A percentile compares a stretch with the other conserved stretches of the same genome.
Evolutionary conservation across 257 asterid genomes (phyloP).

Genomic region (Ilex aquifolium): DNA sequence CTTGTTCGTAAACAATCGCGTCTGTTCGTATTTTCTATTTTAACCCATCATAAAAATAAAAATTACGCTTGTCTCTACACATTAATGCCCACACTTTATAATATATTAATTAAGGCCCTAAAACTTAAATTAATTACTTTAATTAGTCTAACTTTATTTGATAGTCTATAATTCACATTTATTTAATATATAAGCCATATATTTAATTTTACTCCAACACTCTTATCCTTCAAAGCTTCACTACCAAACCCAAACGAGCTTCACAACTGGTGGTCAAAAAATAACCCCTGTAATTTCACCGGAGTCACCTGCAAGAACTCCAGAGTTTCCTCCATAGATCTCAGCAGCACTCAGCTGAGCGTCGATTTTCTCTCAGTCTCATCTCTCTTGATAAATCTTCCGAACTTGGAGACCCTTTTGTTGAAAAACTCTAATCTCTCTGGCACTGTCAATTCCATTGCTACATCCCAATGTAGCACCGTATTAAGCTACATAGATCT

Average conservation of each 20-base stretch:
- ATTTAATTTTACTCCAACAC: no score
- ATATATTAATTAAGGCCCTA: no score
- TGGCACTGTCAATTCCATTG: conserved; percentile 43
- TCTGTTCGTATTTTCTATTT: no score
- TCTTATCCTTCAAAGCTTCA: conserved; percentile 64
- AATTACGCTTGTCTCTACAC: no score
- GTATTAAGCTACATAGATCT: conserved; percentile 57
- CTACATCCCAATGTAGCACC: conserved; percentile 37
- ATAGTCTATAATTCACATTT: no score
- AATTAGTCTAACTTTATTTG: no score
- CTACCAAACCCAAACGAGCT: conserved; percentile 42
- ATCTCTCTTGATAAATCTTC: conserved; percentile 35
- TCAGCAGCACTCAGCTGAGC: conserved; percentile 36
- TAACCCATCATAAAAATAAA: no score
- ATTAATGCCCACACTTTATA: no score
- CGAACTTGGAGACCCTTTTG: conserved; percentile 50
- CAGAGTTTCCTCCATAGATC: conserved; percentile 60
- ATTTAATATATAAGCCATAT: no score
- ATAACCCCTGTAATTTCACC: conserved; percentile 56
- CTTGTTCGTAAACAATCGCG: no score
- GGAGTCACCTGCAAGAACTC: conserved; percentile 59
- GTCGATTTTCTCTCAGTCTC: conserved; percentile 47
- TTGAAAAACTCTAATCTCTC: conserved; percentile 49
- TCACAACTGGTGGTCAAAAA: conserved; percentile 45
- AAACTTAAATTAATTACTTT: no score